Percentiles rank a stretch among this genome's conserved stretches.
Evolutionary conservation across 257 asterid genomes (phyloP).

Genomic region (Echium plantagineum): DNA sequence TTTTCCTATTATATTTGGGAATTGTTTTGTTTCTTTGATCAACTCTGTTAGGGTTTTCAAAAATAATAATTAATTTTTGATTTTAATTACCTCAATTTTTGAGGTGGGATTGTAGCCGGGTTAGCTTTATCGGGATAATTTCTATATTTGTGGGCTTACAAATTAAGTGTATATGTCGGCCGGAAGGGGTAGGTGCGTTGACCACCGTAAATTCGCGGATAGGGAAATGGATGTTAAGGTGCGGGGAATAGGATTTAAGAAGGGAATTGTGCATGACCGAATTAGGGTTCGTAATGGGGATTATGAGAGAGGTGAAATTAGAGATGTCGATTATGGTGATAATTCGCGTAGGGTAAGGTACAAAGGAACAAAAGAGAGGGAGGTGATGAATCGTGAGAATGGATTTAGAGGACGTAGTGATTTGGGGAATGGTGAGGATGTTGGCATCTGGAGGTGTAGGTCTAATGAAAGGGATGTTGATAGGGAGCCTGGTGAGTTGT

Average conservation of each 20-base stretch:
- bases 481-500: constrained; percentile 85
- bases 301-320: constrained; percentile 20
- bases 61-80: background rate
- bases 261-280: constrained; percentile 37
- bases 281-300: constrained; percentile 32
- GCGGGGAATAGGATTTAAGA: constrained; percentile 32
- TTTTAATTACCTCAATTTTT: constrained; percentile 6
- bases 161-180: constrained; percentile 42
- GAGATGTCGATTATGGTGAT: constrained; percentile 24
- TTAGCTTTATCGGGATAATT: background rate
- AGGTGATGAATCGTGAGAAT: constrained; percentile 4
- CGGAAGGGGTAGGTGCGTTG: constrained; percentile 62
- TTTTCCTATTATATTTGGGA: no score
- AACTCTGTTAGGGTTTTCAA: background rate
- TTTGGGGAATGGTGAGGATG: constrained; percentile 35
- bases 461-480: constrained; percentile 21
- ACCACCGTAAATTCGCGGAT: constrained; percentile 49
- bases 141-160: background rate
- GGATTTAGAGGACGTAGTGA: constrained; percentile 33
- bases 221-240: constrained; percentile 45
- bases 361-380: constrained; percentile 48
- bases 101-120: background rate
- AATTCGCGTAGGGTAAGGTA: constrained; percentile 35
- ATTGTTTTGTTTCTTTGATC: no score
- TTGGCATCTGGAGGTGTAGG: constrained; percentile 21